phyloP scores from a whole-genome alignment of 2,329 filamentous ascomycete genomes.

The Sarocladium brachiariae region DNA sequence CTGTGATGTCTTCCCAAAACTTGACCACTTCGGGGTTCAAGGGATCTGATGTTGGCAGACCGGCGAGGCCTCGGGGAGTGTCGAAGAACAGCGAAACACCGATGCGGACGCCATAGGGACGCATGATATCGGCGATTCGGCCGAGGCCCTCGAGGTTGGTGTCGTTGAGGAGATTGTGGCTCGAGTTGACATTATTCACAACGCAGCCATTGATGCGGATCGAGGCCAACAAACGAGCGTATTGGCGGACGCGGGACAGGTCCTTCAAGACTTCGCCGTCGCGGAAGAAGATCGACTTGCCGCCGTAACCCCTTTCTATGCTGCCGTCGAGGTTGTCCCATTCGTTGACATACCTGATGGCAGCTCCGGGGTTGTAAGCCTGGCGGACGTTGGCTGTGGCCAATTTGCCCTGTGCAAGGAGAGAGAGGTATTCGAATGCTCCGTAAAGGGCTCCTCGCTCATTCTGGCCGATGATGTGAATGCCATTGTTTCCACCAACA shows the following conservation, averaged over 20 bases:
- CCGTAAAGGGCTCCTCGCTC: slow-evolving; percentile 63
- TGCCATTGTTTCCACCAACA: slow-evolving; percentile 25
- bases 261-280: slow-evolving; percentile 51
- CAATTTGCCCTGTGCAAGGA: slow-evolving; percentile 52
- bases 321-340: slow-evolving; percentile 62
- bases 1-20: slow-evolving; percentile 57
- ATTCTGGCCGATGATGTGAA: slow-evolving; percentile 57
- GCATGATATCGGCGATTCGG: slow-evolving; percentile 56
- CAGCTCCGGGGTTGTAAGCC: slow-evolving; percentile 48
- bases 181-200: slow-evolving; percentile 68
- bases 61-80: slow-evolving; percentile 50
- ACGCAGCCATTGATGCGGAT: slow-evolving; percentile 61
- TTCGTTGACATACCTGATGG: slow-evolving; percentile 64
- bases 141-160: slow-evolving; percentile 54
- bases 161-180: slow-evolving; percentile 47
- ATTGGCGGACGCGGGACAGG: slow-evolving; percentile 52
- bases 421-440: slow-evolving; percentile 60
- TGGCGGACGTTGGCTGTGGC: slow-evolving; percentile 30
- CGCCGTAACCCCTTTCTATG: slow-evolving; percentile 63
- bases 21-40: slow-evolving; percentile 50
- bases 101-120: slow-evolving; percentile 60
- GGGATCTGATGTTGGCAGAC: slow-evolving; percentile 57
- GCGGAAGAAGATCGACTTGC: slow-evolving; percentile 61
- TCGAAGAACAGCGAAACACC: slow-evolving; percentile 64
- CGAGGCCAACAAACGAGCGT: slow-evolving; percentile 60